phyloP scores from a whole-genome alignment of 305 asterid species.

The Rubia balearica region DNA sequence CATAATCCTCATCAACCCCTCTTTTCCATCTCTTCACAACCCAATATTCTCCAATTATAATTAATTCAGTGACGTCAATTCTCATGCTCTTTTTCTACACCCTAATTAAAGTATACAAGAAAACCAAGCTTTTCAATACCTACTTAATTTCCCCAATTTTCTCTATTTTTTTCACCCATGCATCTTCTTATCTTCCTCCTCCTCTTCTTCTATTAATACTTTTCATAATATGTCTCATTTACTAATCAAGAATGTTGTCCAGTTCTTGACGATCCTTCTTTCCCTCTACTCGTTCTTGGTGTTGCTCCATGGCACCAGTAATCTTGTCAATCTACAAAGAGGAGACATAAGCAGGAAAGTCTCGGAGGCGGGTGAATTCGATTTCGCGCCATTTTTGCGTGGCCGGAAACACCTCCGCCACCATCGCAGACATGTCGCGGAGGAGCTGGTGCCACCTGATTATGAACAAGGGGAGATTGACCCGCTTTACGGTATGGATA shows the following conservation, averaged over 20 bases:
- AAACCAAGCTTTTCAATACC: not conserved
- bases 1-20: constrained; percentile 10
- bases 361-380: constrained; percentile 32
- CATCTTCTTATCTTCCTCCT: not conserved
- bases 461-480: constrained; percentile 26
- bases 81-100: not conserved
- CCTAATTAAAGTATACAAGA: not conserved
- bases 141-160: not conserved
- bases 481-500: constrained; percentile 55
- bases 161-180: constrained; percentile 2
- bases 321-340: constrained; percentile 1
- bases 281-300: constrained; percentile 30
- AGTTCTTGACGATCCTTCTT: constrained; percentile 21
- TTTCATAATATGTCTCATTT: constrained; percentile 5
- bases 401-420: constrained; percentile 9
- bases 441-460: constrained; percentile 20
- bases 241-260: constrained; percentile 3
- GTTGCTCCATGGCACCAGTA: constrained; percentile 20
- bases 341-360: constrained; percentile 27
- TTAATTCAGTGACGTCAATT: not conserved
- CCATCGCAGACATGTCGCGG: constrained; percentile 11
- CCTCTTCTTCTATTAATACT: not conserved
- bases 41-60: not conserved
- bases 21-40: not conserved
- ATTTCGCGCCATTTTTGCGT: constrained; percentile 43